These are phyloP conservation scores for Fusarium brachygibbosum DNA, from an alignment of 2,329 filamentous ascomycete genomes.

Conservation along the genomic window DNA sequence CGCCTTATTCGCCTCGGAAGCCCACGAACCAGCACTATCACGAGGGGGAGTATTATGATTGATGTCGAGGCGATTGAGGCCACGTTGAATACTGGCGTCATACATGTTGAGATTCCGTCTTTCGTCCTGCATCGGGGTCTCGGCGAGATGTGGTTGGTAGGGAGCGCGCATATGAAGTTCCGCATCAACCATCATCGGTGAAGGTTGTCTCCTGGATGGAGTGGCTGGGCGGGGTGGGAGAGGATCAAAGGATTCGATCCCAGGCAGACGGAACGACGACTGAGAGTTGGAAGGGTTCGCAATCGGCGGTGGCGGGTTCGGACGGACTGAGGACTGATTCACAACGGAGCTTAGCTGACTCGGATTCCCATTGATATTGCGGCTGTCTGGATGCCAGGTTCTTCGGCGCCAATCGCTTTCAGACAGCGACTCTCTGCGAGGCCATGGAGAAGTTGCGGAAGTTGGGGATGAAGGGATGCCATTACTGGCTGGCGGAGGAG, in stretches of 20 bases:
- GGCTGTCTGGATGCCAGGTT: slow-evolving; percentile 90
- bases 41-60: slow-evolving; percentile 64
- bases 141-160: slow-evolving; percentile 49
- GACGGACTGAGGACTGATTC: slow-evolving; percentile 73
- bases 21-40: slow-evolving; percentile 69
- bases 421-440: slow-evolving; percentile 74
- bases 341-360: slow-evolving; percentile 83
- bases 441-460: slow-evolving; percentile 71
- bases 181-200: slow-evolving; percentile 82
- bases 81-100: slow-evolving; percentile 75
- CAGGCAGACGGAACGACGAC: slow-evolving; percentile 78
- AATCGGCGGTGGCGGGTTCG: slow-evolving; percentile 65
- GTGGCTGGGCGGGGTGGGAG: slow-evolving; percentile 73
- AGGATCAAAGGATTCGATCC: slow-evolving; percentile 92
- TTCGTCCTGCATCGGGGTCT: slow-evolving; percentile 58
- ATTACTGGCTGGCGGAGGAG: slow-evolving; percentile 70
- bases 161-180: slow-evolving; percentile 56
- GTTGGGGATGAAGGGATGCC: slow-evolving; percentile 76
- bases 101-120: slow-evolving; percentile 68
- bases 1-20: slow-evolving; percentile 67
- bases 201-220: slow-evolving; percentile 73
- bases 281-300: slow-evolving; percentile 65
- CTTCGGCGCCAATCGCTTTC: slow-evolving; percentile 86
- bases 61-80: slow-evolving; percentile 76
- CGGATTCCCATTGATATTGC: slow-evolving; percentile 72